Percentiles rank a stretch among this genome's conserved stretches.
Conservation (phyloP, 176 grass and related monocot species). For the Calamus simplicifolius region DNA sequence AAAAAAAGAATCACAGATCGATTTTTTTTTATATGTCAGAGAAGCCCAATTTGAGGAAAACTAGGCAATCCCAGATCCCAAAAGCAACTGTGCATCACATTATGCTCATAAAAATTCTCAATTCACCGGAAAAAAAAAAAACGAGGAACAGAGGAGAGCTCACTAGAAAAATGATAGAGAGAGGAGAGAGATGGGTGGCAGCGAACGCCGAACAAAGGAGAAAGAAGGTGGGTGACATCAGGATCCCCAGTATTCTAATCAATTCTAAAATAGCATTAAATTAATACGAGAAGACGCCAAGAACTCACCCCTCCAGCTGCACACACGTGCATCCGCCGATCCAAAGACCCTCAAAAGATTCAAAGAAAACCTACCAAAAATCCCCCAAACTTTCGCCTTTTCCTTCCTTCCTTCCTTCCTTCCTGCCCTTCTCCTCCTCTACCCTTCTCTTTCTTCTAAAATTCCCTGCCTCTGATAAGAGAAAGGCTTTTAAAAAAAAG, state of each 20-base stretch:
- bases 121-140: background rate
- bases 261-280: conserved; percentile 7
- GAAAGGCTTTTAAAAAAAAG: too few relatives aligned
- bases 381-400: too few relatives aligned
- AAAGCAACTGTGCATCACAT: background rate
- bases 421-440: too few relatives aligned
- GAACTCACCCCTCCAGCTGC: conserved; percentile 13
- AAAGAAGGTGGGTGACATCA: conserved; percentile 10
- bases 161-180: background rate
- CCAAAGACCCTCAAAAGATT: background rate
- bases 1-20: background rate
- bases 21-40: too few relatives aligned
- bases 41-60: background rate
- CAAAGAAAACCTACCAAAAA: background rate
- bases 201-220: background rate
- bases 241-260: background rate
- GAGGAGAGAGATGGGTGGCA: background rate
- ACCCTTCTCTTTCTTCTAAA: too few relatives aligned
- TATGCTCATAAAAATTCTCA: background rate
- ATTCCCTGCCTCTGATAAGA: too few relatives aligned
- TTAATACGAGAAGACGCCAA: background rate
- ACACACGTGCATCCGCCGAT: conserved; percentile 25
- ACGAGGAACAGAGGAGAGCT: background rate
- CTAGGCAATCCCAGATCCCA: conserved; percentile 7
- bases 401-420: too few relatives aligned